Evolutionary conservation across 2,329 filamentous ascomycete species (phyloP).

Genomic region (Botryotinia narcissicola): DNA sequence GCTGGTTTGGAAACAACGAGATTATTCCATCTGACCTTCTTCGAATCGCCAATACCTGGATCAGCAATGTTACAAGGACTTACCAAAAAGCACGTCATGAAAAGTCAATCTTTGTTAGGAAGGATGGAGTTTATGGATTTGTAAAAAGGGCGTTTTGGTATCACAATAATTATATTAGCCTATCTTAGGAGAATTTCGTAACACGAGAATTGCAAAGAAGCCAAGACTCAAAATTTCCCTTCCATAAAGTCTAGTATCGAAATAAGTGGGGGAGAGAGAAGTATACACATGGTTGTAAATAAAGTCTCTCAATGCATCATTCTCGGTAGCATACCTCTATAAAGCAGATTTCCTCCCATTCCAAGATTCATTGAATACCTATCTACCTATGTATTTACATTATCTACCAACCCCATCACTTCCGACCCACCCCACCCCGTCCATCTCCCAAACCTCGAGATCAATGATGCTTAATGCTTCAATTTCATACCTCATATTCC

Average conservation of each 20-base stretch:
- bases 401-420: no score
- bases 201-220: not conserved
- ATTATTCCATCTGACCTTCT: not conserved
- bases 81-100: not conserved
- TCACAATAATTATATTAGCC: constrained; percentile 17
- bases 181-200: not conserved
- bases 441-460: no score
- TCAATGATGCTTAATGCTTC: no score
- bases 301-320: not conserved
- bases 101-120: constrained; percentile 13
- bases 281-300: not conserved
- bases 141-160: constrained; percentile 20
- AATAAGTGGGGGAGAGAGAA: not conserved
- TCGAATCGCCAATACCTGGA: not conserved
- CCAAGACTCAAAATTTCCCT: not conserved
- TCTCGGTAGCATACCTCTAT: not conserved
- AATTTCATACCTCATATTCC: no score
- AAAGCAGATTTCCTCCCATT: not conserved
- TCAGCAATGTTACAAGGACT: not conserved
- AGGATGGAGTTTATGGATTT: constrained; percentile 21
- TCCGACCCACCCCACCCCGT: no score
- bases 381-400: no score
- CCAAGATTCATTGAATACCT: not conserved
- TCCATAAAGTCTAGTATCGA: not conserved
- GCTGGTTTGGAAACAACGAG: constrained; percentile 5